Conservation (phyloP, 2,329 filamentous ascomycete genomes). For the Talaromyces verruculosus region DNA sequence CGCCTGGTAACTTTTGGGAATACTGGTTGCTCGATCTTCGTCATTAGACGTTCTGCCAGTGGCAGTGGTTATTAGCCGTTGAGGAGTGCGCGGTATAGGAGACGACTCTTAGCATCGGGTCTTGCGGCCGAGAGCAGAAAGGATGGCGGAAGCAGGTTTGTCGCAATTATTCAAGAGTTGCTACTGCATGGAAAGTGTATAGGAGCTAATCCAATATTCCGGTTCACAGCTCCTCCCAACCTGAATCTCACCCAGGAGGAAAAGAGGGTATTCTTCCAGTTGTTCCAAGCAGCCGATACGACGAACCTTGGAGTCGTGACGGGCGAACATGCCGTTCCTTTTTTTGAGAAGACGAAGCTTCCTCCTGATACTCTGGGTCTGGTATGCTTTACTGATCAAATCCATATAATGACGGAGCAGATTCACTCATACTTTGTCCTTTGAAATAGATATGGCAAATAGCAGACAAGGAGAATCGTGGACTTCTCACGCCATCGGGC, state of each 20-base stretch:
- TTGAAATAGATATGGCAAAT: conserved; percentile 89
- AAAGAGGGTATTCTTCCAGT: conserved; percentile 88
- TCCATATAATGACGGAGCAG: background rate
- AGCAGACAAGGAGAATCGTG: conserved; percentile 93
- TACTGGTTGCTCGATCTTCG: background rate
- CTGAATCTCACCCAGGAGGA: conserved; percentile 88
- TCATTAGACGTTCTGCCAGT: background rate
- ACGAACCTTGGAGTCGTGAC: conserved; percentile 92
- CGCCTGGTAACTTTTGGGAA: background rate
- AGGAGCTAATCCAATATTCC: background rate
- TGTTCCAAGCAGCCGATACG: conserved; percentile 89
- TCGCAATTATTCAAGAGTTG: background rate
- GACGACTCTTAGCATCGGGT: conserved; percentile 1
- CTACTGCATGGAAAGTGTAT: background rate
- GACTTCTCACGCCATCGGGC: conserved; percentile 85
- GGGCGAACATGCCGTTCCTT: conserved; percentile 92
- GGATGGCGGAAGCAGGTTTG: conserved; percentile 22
- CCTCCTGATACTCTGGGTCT: conserved; percentile 83
- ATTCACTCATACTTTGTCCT: background rate
- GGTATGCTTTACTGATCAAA: conserved; percentile 54
- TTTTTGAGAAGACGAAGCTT: conserved; percentile 94
- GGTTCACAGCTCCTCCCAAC: conserved; percentile 54
- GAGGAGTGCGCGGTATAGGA: conserved; percentile 14
- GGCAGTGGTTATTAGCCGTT: background rate
- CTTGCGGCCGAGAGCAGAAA: conserved; percentile 4